Evolutionary conservation across 202 grass and related monocot species (phyloP).

Genomic region (Zoysia matrella): DNA sequence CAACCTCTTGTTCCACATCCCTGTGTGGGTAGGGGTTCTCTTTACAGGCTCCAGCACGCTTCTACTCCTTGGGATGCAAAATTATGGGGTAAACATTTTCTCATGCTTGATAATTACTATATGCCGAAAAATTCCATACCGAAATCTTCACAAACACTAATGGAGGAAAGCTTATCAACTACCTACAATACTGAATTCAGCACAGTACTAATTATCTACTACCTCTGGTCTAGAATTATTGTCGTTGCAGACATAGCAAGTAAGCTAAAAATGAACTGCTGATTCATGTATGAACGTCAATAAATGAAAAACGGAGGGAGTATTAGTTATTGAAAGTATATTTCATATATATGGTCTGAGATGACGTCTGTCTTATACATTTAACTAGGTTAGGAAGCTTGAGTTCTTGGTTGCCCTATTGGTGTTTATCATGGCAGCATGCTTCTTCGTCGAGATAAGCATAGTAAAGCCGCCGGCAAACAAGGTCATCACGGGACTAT

Average conservation of each 20-base stretch:
- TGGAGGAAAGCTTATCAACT: neutral
- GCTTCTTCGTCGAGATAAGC: slow-evolving; percentile 74
- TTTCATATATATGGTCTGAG: neutral
- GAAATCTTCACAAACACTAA: neutral
- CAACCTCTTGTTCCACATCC: slow-evolving; percentile 79
- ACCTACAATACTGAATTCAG: neutral
- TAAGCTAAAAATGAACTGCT: too few species aligned
- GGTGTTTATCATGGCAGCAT: slow-evolving; percentile 63
- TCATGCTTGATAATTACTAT: neutral
- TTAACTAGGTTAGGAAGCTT: slow-evolving; percentile 58
- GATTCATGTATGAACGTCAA: too few species aligned
- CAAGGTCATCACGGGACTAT: slow-evolving; percentile 68
- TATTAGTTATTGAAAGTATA: neutral
- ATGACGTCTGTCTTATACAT: slow-evolving; percentile 19
- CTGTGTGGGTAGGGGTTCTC: slow-evolving; percentile 78
- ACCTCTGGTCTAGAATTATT: too few species aligned
- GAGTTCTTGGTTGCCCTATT: slow-evolving; percentile 58
- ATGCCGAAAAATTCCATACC: neutral
- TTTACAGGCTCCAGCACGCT: slow-evolving; percentile 79
- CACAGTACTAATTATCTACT: neutral
- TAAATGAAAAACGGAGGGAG: too few species aligned
- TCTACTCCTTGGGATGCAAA: slow-evolving; percentile 74
- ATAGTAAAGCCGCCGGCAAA: slow-evolving; percentile 63
- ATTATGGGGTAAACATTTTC: slow-evolving; percentile 68
- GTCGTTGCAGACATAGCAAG: too few species aligned